Conservation (phyloP, 306 rosid genomes). For the Cicer pinnatifidum region DNA sequence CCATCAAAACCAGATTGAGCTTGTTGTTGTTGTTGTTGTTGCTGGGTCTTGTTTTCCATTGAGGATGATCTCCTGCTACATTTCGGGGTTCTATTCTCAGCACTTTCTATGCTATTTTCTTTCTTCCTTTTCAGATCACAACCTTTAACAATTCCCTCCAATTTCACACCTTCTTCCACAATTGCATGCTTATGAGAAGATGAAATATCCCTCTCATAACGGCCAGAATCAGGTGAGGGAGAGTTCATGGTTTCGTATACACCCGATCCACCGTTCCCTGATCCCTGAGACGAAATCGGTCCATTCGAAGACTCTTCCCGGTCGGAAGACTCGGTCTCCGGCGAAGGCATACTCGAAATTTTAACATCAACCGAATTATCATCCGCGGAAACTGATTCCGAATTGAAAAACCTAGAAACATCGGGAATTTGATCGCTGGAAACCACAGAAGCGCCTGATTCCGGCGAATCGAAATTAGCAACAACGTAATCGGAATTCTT, state of each 20-base stretch:
- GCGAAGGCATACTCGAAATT: constrained; percentile 38
- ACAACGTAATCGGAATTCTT: not conserved
- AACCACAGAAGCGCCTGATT: constrained; percentile 49
- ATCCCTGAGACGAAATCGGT: constrained; percentile 74
- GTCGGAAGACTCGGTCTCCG: constrained; percentile 46
- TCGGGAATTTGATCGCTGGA: constrained; percentile 43
- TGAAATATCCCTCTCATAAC: constrained; percentile 53
- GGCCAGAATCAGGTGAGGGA: constrained; percentile 52
- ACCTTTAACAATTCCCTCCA: constrained; percentile 56
- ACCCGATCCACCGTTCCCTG: constrained; percentile 62
- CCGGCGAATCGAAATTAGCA: constrained; percentile 46
- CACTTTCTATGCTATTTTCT: constrained; percentile 53
- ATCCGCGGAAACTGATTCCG: constrained; percentile 41
- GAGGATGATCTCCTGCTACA: constrained; percentile 59
- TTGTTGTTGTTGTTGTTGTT: constrained; percentile 12
- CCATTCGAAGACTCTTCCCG: constrained; percentile 58
- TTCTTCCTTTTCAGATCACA: constrained; percentile 80
- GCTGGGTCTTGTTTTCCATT: constrained; percentile 40
- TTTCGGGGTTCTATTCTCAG: constrained; percentile 65
- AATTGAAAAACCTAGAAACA: constrained; percentile 56
- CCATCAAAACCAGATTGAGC: constrained; percentile 36
- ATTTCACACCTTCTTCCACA: constrained; percentile 55
- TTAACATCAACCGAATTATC: constrained; percentile 29
- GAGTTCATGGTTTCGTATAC: constrained; percentile 54
- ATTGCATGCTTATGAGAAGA: constrained; percentile 47